Base-by-base conservation (phyloP, 2,329 filamentous ascomycete genomes). In the Rutstroemia sp. region DNA sequence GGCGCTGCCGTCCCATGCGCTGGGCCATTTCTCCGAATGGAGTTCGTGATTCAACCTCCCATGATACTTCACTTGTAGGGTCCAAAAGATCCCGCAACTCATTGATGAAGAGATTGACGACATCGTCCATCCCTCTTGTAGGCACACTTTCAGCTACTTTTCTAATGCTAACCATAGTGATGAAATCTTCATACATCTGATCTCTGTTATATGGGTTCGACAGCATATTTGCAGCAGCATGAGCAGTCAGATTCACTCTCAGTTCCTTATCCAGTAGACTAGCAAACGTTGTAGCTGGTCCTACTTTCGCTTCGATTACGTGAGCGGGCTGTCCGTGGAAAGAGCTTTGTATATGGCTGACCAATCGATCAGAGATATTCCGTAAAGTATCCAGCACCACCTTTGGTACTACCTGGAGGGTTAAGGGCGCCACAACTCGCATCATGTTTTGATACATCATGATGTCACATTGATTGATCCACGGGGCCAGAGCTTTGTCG, bases 381-480 rank as follows among this genome's bases (percentile, higher is more conserved):
- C 89, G 84, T 34, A 99, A 80, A 2, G 92, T 91, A 66, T 92
- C 89, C 58, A 96, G 78, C 6, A 97, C 92, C 3, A 86, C 81
- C 58, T 92, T 89, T 1, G 94, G 94, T 4, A 95, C 87, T 14
- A 96, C 92, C 70, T 97, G 92, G 7, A 96, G 79, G 4, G 90
- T 94, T 42, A 97, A 78, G n/a, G 86, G 85, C 1, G 89, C 88
- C 42, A 97, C 84, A 59, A 96, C 95, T 54, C 87, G 86, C 74
- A 96, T 91, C 88, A 97, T 96, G 63, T 92, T 91, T 71, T 97
- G 91, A 70, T 99, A 99, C 74, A 96, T 88, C 37, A 92, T 80
- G 74, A 94, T 95, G 71, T 99, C 94, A 69, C 90, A 96, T 70
- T 95, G 88, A 69, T 94, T 89, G 59, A 99, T 95, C 94, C 94